Base-by-base conservation (phyloP, 179 eudicot genomes). In the Patellifolia procumbens region DNA sequence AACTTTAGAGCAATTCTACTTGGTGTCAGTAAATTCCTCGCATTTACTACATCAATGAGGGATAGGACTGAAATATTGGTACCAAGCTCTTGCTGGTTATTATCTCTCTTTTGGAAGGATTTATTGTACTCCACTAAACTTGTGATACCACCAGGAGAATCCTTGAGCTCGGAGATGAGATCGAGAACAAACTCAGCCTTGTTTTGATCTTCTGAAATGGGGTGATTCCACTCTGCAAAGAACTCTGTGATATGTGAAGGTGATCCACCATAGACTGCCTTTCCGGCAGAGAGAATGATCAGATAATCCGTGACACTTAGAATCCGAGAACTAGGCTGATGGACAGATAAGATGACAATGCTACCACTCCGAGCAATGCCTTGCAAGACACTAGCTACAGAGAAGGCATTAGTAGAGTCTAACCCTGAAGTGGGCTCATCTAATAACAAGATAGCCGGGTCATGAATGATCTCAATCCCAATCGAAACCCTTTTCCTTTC, bases 401-500 rank as follows among this genome's bases (percentile, higher is more conserved):
- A 88, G 82, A 78, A 86, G 0, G 97, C 95, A 12, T 90, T 90
- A 20, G 95, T 92, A 0, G 95, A 92, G 81, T 92, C 97, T 4
- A 92, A 87, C 48, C 95, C 97, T 0, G 97, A 90, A 5, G 97
- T 92, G 35, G 97, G 97, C 67, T 92, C 97, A 46, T 92, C 95
- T 7, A 92, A 89, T 79, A 92, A 90, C 11, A 92, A 84, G 51
- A 92, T 53, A 12, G 91, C 86, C 0, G 97, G 97, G 74, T 89
- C 91, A 49, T 89, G 93, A 43, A 92, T 86, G 72, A 90, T 90
- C 70, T 90, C 93, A 11, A 78, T 87, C 0, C 97, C 97, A 19
- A 92, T 92, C 0, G 97, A 92, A 15, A 89, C 93, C 34, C 97
- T 78, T 65, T 90, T 83, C 45, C 93, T 75, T 77, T 92, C 97